Evolutionary conservation across 2,329 filamentous ascomycete species (phyloP).

Genomic region (Pseudocercospora pini-densiflorae): DNA sequence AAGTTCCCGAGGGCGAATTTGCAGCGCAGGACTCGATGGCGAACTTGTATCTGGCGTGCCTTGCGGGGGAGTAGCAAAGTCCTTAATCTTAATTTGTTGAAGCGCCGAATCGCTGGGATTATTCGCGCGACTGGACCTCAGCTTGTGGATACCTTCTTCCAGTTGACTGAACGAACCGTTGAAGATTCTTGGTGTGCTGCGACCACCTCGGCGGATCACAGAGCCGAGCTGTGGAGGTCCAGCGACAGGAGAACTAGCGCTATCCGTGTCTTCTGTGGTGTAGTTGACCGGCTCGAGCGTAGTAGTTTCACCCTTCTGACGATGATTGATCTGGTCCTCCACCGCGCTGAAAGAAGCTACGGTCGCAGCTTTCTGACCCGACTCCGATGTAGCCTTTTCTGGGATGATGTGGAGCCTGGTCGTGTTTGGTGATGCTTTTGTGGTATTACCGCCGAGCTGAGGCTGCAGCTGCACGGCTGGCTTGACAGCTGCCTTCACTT

Average conservation of each 20-base stretch:
- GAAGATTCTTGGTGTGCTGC: slow-evolving; percentile 32
- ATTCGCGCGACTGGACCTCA: slow-evolving; percentile 18
- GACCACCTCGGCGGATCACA: slow-evolving; percentile 16
- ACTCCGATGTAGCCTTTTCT: background rate
- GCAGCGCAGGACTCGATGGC: slow-evolving; percentile 25
- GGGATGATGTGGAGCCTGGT: background rate
- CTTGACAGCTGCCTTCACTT: background rate
- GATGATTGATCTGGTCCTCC: slow-evolving; percentile 25
- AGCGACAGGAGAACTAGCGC: background rate
- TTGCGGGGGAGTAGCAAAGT: slow-evolving; percentile 18
- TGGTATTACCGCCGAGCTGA: background rate
- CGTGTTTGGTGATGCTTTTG: background rate
- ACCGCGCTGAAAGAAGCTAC: slow-evolving; percentile 28
- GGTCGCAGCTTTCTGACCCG: too few relatives aligned
- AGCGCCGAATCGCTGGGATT: slow-evolving; percentile 5
- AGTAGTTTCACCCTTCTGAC: slow-evolving; percentile 22
- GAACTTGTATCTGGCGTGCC: slow-evolving; percentile 16
- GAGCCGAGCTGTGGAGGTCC: slow-evolving; percentile 16
- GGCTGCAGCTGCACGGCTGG: background rate
- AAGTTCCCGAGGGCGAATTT: slow-evolving; percentile 1
- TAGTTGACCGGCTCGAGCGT: slow-evolving; percentile 24
- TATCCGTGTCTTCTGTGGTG: slow-evolving; percentile 6
- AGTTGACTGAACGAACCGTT: slow-evolving; percentile 34
- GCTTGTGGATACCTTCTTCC: slow-evolving; percentile 25
- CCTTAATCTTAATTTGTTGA: slow-evolving; percentile 9